phyloP scores from a whole-genome alignment of 768 basidiomycete species.

The Naematelia encephala region DNA sequence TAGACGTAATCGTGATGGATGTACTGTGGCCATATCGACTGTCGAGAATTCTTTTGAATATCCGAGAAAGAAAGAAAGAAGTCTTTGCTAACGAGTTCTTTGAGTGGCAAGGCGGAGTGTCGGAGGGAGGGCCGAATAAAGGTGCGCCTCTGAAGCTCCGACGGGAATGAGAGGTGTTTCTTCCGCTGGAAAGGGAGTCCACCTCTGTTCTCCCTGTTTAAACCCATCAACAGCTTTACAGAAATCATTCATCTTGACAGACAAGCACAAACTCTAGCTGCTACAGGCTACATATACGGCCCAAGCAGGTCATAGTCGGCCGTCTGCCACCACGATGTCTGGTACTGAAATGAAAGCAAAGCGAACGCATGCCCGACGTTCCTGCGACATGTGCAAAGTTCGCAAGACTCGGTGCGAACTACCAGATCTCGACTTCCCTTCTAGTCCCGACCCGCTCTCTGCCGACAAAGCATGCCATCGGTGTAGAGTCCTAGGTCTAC shows the following conservation, averaged over 20 bases:
- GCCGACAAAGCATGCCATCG: conserved; percentile 42
- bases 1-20: conserved; percentile 43
- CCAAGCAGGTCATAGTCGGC: too few species aligned
- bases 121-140: background rate
- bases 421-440: conserved; percentile 37
- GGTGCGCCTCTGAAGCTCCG: background rate
- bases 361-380: conserved; percentile 39
- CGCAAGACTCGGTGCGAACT: conserved; percentile 44
- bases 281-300: too few species aligned
- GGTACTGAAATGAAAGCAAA: conserved; percentile 20
- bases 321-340: too few species aligned
- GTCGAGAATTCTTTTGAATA: background rate
- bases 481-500: conserved; percentile 34
- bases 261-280: too few species aligned
- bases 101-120: conserved; percentile 1
- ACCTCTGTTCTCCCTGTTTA: background rate
- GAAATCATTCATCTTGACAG: too few species aligned
- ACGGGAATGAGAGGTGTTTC: background rate
- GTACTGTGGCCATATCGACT: conserved; percentile 37
- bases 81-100: background rate
- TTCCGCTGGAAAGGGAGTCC: background rate
- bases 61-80: background rate
- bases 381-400: conserved; percentile 44
- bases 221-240: background rate
- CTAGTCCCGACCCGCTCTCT: conserved; percentile 24